phyloP scores from a whole-genome alignment of 495 filamentous ascomycete genomes.

The Arthonia radiata region DNA sequence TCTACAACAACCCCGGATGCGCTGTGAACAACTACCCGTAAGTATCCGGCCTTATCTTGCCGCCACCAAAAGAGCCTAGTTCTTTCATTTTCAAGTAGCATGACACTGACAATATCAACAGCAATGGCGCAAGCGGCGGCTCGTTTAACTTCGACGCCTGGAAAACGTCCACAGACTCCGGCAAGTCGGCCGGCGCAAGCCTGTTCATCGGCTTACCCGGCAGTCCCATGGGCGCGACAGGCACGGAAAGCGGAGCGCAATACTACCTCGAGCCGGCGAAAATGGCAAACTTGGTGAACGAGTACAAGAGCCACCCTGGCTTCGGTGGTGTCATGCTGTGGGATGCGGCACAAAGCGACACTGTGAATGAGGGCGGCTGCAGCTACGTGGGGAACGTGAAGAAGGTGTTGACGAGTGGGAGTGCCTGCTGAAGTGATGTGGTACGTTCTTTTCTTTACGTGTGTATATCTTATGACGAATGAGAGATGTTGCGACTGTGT shows the following conservation, averaged over 20 bases:
- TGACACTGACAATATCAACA: conserved; percentile 17
- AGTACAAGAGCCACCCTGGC: conserved; percentile 21
- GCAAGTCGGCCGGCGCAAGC: conserved; percentile 14
- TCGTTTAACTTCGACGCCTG: conserved; percentile 18
- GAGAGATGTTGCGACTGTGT: too few species aligned
- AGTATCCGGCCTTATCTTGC: conserved; percentile 19
- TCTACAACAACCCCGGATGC: conserved; percentile 18
- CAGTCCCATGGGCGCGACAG: conserved; percentile 11
- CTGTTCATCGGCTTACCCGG: conserved; percentile 18
- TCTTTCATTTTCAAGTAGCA: too few species aligned
- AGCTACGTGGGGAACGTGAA: too few species aligned
- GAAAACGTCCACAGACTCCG: conserved; percentile 10
- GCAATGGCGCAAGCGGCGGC: conserved; percentile 6
- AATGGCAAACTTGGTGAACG: conserved; percentile 21
- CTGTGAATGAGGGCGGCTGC: neutral
- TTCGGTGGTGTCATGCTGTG: conserved; percentile 55
- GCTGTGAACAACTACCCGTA: conserved; percentile 18
- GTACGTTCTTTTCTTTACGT: too few species aligned
- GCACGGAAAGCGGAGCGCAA: conserved; percentile 4
- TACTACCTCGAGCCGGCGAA: conserved; percentile 25
- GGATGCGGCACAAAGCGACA: conserved; percentile 27
- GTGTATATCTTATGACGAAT: too few species aligned
- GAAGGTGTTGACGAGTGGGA: too few species aligned
- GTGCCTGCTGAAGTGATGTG: too few species aligned
- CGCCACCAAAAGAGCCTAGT: too few species aligned